These are phyloP conservation scores for Umbelopsis vinacea DNA, from an alignment of 192 early-diverging fungal genomes.

Conservation along the genomic window DNA sequence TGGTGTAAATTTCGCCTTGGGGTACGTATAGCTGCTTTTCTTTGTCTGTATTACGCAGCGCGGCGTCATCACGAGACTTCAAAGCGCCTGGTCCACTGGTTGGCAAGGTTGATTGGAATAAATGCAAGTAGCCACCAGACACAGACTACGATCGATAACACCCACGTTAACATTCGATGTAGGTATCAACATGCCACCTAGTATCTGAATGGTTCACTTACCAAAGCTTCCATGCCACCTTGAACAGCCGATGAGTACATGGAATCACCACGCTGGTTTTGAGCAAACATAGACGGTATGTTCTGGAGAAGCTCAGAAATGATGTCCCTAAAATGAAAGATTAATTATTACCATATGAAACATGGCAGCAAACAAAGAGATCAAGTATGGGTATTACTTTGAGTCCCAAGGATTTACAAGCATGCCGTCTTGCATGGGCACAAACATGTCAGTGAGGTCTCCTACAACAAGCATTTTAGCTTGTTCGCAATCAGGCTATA, in stretches of 20 bases:
- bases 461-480: slow-evolving; percentile 96
- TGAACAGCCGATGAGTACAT: slow-evolving; percentile 85
- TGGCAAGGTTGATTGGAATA: slow-evolving; percentile 91
- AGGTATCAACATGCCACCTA: too few species aligned
- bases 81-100: slow-evolving; percentile 87
- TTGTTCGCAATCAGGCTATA: slow-evolving; percentile 78
- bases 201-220: slow-evolving; percentile 29
- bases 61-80: slow-evolving; percentile 86
- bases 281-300: slow-evolving; percentile 85
- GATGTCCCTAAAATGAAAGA: slow-evolving; percentile 51
- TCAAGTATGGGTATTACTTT: slow-evolving; percentile 44
- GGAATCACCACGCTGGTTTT: slow-evolving; percentile 77
- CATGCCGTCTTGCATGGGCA: slow-evolving; percentile 91
- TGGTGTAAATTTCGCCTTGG: slow-evolving; percentile 85
- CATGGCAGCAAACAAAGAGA: too few species aligned
- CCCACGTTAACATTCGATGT: not conserved
- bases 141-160: not conserved
- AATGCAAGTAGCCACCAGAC: slow-evolving; percentile 81
- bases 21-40: slow-evolving; percentile 86
- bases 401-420: slow-evolving; percentile 88
- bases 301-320: slow-evolving; percentile 83
- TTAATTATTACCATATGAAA: too few species aligned
- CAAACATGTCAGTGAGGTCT: slow-evolving; percentile 93
- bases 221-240: slow-evolving; percentile 78
- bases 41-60: slow-evolving; percentile 92